Evolutionary conservation across 2,329 filamentous ascomycete species (phyloP).

Genomic region (Colletotrichum falcatum): DNA sequence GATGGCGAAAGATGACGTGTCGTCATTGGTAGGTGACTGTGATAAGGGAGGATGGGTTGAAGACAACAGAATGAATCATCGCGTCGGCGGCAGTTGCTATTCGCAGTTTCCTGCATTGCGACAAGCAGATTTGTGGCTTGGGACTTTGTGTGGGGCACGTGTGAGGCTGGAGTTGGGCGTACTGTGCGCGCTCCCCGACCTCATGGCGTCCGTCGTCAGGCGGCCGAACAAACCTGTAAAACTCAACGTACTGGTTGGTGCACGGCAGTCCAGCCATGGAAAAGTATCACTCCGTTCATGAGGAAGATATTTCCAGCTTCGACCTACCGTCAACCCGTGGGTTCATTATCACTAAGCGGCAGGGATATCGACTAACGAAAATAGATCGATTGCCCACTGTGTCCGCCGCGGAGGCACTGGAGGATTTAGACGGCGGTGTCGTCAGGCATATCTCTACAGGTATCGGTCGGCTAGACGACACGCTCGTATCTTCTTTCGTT

Average conservation of each 20-base stretch:
- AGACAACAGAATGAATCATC: neutral
- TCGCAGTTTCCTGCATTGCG: neutral
- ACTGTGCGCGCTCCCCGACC: conserved; percentile 19
- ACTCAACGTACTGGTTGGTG: neutral
- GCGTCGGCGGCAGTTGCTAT: neutral
- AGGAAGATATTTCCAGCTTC: conserved; percentile 72
- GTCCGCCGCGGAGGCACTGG: conserved; percentile 78
- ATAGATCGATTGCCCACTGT: conserved; percentile 83
- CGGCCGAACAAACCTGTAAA: neutral
- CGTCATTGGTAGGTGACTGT: neutral
- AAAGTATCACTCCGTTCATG: conserved; percentile 67
- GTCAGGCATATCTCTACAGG: conserved; percentile 68
- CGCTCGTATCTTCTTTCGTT: conserved; percentile 52
- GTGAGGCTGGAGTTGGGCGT: conserved; percentile 17
- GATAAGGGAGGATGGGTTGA: neutral
- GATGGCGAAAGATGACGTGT: too few species aligned
- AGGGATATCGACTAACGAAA: conserved; percentile 39
- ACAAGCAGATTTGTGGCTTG: conserved; percentile 10
- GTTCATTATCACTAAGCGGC: conserved; percentile 45
- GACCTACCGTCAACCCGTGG: conserved; percentile 64
- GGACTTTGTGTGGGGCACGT: conserved; percentile 6
- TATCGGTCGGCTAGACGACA: conserved; percentile 63
- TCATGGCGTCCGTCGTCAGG: neutral
- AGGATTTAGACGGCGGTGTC: conserved; percentile 65
- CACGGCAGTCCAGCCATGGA: conserved; percentile 35